Evolutionary conservation across 257 asterid genomes (phyloP).

Genomic region (Capsicum chinense): DNA sequence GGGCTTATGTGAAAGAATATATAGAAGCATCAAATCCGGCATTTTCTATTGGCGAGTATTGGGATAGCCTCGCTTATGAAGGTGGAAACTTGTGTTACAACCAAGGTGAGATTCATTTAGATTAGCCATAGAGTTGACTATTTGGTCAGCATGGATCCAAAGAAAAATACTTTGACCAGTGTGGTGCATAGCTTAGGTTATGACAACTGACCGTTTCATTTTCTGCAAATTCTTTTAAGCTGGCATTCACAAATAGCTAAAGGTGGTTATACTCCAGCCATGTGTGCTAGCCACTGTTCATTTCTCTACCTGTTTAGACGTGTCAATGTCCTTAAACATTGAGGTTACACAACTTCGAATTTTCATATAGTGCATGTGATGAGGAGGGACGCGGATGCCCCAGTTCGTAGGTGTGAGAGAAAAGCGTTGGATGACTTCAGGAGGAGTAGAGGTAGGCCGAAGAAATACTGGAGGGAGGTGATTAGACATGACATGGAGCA

Average conservation of each 20-base stretch:
- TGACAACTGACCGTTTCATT: conserved; percentile 13
- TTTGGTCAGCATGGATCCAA: conserved; percentile 13
- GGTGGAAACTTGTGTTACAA: conserved; percentile 61
- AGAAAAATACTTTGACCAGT: not conserved
- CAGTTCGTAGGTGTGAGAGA: too few relatives aligned
- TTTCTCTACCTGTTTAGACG: not conserved
- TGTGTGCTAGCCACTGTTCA: not conserved
- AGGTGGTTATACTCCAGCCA: not conserved
- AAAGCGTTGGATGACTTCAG: too few relatives aligned
- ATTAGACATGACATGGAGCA: too few relatives aligned
- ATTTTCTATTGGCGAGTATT: conserved; percentile 63
- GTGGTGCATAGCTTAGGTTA: conserved; percentile 9
- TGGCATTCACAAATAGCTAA: not conserved
- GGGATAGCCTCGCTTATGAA: conserved; percentile 66
- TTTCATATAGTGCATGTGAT: not conserved
- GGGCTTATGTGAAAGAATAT: conserved; percentile 60
- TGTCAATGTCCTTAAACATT: not conserved
- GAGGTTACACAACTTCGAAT: not conserved
- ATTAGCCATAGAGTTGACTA: conserved; percentile 3
- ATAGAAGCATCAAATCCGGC: conserved; percentile 62
- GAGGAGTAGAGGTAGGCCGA: too few relatives aligned
- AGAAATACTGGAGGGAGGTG: too few relatives aligned
- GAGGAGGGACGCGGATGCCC: too few relatives aligned
- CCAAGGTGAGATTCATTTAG: conserved; percentile 43
- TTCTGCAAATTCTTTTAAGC: conserved; percentile 19